Conservation (phyloP, 352 stramenopile species). For the Phytophthora litchii region DNA sequence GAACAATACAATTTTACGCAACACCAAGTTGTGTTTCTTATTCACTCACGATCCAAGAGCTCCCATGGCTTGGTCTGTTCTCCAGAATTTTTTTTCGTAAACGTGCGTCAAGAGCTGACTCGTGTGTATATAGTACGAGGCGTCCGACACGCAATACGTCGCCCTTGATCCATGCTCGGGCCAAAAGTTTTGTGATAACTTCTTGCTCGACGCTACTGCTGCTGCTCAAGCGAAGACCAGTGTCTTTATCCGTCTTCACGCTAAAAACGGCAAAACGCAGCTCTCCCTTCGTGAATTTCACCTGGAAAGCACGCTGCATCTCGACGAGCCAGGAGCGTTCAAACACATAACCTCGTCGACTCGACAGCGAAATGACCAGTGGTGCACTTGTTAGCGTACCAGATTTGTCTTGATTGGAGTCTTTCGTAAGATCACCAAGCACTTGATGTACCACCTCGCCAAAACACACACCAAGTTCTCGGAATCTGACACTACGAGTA, state of each 20-base stretch:
- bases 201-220: constrained; percentile 34
- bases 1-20: constrained; percentile 10
- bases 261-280: constrained; percentile 45
- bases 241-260: constrained; percentile 43
- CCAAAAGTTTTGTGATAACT: constrained; percentile 30
- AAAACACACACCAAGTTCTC: constrained; percentile 50
- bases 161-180: constrained; percentile 34
- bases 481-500: constrained; percentile 27
- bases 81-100: constrained; percentile 19
- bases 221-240: constrained; percentile 12
- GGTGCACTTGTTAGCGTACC: constrained; percentile 3
- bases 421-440: constrained; percentile 25
- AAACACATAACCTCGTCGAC: constrained; percentile 49
- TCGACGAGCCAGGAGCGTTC: constrained; percentile 36
- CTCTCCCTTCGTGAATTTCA: constrained; percentile 14
- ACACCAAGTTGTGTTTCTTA: constrained; percentile 12
- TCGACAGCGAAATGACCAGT: constrained; percentile 40
- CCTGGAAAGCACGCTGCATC: constrained; percentile 28
- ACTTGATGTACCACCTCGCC: constrained; percentile 42
- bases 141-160: constrained; percentile 45
- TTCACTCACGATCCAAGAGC: constrained; percentile 32
- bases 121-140: constrained; percentile 41
- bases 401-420: not conserved
- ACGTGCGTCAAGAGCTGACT: constrained; percentile 20
- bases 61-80: constrained; percentile 4